A percentile compares a stretch with the other conserved stretches of the same genome.
Conservation (phyloP, 1,284 basidiomycete species). For the Puccinia coronata region DNA sequence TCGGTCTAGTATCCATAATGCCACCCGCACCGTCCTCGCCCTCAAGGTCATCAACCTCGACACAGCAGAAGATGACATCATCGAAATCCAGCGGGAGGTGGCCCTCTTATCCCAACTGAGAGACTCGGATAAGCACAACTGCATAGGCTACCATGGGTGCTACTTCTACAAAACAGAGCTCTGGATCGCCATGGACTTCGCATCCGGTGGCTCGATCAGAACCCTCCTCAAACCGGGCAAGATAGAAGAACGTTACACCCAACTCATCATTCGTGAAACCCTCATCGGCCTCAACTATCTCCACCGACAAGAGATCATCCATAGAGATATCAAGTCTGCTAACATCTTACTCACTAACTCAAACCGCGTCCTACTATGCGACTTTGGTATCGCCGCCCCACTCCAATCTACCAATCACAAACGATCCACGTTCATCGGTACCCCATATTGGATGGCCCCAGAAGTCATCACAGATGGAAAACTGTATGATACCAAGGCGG, state of each 20-base stretch:
- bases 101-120: slow-evolving; percentile 85
- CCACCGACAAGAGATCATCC: slow-evolving; percentile 90
- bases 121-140: slow-evolving; percentile 73
- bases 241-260: slow-evolving; percentile 85
- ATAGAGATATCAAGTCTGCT: slow-evolving; percentile 94
- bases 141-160: slow-evolving; percentile 95
- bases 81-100: slow-evolving; percentile 94
- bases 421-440: slow-evolving; percentile 90
- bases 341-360: slow-evolving; percentile 85
- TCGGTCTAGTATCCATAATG: slow-evolving; percentile 68
- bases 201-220: slow-evolving; percentile 89
- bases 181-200: slow-evolving; percentile 99
- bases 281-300: slow-evolving; percentile 81
- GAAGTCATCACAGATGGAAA: slow-evolving; percentile 87
- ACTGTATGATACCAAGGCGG: slow-evolving; percentile 89
- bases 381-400: slow-evolving; percentile 94
- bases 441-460: slow-evolving; percentile 98
- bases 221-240: slow-evolving; percentile 75
- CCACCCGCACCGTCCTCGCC: slow-evolving; percentile 81
- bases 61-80: slow-evolving; percentile 93
- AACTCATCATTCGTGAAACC: slow-evolving; percentile 84
- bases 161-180: slow-evolving; percentile 90
- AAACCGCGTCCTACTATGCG: slow-evolving; percentile 87
- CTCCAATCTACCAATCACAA: slow-evolving; percentile 83
- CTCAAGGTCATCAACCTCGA: slow-evolving; percentile 99